Conservation (phyloP, 768 basidiomycete species). For the Daedaleopsis nitida region DNA sequence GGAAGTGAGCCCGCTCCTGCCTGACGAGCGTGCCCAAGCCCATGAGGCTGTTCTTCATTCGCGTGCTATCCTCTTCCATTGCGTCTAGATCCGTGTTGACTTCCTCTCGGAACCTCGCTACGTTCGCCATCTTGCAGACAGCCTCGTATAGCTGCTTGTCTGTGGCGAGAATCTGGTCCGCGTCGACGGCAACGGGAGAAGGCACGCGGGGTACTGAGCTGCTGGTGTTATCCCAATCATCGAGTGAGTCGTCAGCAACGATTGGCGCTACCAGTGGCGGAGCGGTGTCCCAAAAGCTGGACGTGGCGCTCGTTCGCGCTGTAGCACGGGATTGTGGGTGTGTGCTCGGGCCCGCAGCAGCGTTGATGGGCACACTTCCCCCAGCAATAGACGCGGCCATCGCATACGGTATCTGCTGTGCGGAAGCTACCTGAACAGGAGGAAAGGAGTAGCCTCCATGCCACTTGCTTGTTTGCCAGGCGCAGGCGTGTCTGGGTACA, state of each 20-base stretch:
- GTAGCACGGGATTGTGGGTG: not conserved
- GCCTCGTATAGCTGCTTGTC: slow-evolving; percentile 3
- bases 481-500: not conserved
- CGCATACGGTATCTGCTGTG: not conserved
- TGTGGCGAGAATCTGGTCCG: not conserved
- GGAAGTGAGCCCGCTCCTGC: slow-evolving; percentile 9
- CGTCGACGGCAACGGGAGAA: not conserved
- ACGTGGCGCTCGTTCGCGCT: not conserved
- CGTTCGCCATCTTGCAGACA: slow-evolving; percentile 8
- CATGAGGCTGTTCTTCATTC: too few relatives aligned
- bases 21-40: slow-evolving; percentile 5
- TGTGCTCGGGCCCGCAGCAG: not conserved
- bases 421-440: not conserved
- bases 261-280: not conserved
- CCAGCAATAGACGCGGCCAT: not conserved
- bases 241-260: not conserved
- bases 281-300: not conserved
- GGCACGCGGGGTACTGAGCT: not conserved
- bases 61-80: not conserved
- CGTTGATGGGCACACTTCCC: not conserved
- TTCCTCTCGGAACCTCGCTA: not conserved
- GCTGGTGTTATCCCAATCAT: not conserved
- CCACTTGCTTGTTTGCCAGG: not conserved
- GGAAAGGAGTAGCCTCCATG: not conserved
- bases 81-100: not conserved